phyloP scores from a whole-genome alignment of 2,329 filamentous ascomycete species.

The Fusarium miscanthi region DNA sequence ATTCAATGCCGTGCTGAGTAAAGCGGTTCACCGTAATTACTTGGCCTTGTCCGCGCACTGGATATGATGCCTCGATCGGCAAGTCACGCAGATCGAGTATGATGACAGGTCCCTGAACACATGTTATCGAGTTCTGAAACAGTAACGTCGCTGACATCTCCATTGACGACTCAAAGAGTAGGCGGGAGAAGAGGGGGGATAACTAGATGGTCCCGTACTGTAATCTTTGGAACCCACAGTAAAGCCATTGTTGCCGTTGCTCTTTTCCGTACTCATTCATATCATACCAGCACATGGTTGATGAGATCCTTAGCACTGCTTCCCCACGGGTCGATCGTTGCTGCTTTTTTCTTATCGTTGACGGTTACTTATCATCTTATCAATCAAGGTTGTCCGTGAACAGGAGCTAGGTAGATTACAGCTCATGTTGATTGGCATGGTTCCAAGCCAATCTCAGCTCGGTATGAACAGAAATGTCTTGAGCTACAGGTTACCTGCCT shows the following conservation, averaged over 20 bases:
- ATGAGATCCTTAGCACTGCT: not conserved
- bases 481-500: not conserved
- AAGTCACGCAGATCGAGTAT: constrained; percentile 16
- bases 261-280: not conserved
- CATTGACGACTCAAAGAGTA: not conserved
- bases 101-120: not conserved
- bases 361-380: constrained; percentile 21
- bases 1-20: constrained; percentile 40
- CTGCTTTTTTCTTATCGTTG: constrained; percentile 8
- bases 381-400: constrained; percentile 1
- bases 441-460: not conserved
- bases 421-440: not conserved
- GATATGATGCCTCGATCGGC: constrained; percentile 26
- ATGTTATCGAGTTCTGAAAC: not conserved
- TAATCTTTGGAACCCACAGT: not conserved
- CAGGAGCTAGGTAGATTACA: not conserved
- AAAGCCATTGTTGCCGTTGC: not conserved
- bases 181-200: not conserved
- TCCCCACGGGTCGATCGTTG: constrained; percentile 20
- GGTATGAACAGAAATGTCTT: not conserved
- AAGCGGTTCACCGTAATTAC: constrained; percentile 11
- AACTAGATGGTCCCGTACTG: not conserved
- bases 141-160: not conserved
- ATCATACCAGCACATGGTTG: constrained; percentile 14
- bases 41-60: constrained; percentile 7